Conservation (phyloP, 108 stramenopile genomes). For the Discostella stelligeroides region DNA sequence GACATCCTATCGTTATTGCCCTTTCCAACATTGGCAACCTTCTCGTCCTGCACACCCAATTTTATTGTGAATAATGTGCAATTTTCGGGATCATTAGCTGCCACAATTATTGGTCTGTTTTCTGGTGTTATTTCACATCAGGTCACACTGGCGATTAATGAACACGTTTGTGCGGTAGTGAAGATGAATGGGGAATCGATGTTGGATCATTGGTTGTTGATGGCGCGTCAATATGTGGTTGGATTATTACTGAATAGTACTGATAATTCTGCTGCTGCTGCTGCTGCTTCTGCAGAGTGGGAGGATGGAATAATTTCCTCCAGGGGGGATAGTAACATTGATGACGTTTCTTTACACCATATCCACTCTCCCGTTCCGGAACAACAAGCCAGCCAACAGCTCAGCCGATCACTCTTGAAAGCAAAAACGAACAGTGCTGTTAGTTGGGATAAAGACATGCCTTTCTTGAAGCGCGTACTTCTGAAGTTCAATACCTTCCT, state of each 20-base stretch:
- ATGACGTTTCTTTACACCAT: neutral
- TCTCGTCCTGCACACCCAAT: slow-evolving; percentile 19
- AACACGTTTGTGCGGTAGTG: slow-evolving; percentile 53
- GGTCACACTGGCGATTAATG: slow-evolving; percentile 52
- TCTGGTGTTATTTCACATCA: slow-evolving; percentile 51
- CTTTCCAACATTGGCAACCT: slow-evolving; percentile 19
- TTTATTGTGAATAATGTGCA: slow-evolving; percentile 36
- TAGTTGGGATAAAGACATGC: slow-evolving; percentile 46
- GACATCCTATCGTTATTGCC: neutral
- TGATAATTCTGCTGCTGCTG: neutral
- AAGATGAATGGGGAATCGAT: slow-evolving; percentile 23
- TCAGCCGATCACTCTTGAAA: neutral
- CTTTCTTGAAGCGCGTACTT: slow-evolving; percentile 36
- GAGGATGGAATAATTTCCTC: too few species aligned
- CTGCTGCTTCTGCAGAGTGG: neutral
- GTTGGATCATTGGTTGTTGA: slow-evolving; percentile 12
- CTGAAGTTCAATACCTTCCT: slow-evolving; percentile 32
- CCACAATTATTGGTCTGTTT: slow-evolving; percentile 70
- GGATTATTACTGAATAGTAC: slow-evolving; percentile 20
- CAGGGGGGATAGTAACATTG: neutral
- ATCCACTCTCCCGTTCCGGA: neutral
- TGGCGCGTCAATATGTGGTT: slow-evolving; percentile 30
- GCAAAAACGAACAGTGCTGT: slow-evolving; percentile 1
- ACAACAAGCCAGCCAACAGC: neutral
- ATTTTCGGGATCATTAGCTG: slow-evolving; percentile 69